phyloP scores from a whole-genome alignment of 495 filamentous ascomycete species.

The Aspergillus conjunctus region DNA sequence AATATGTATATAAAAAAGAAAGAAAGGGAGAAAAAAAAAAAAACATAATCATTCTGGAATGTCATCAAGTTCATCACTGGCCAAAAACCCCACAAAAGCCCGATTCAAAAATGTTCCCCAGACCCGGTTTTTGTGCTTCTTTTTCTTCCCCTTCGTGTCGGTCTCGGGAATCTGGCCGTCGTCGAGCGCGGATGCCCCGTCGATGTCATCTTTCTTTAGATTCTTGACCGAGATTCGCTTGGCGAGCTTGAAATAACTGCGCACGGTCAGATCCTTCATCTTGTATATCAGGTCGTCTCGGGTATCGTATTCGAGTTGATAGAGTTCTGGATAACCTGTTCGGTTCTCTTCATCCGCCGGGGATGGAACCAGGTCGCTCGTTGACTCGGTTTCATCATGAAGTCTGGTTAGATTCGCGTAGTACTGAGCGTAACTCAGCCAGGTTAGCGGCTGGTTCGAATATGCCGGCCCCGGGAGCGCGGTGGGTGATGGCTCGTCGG shows the following conservation, averaged over 20 bases:
- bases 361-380: neutral
- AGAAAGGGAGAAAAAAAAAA: neutral
- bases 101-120: slow-evolving; percentile 79
- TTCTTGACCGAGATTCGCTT: slow-evolving; percentile 67
- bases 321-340: slow-evolving; percentile 45
- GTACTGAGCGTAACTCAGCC: slow-evolving; percentile 83
- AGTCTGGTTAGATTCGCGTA: slow-evolving; percentile 88
- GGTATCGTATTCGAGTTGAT: slow-evolving; percentile 85
- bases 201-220: slow-evolving; percentile 23
- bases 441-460: slow-evolving; percentile 76
- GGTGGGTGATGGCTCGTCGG: slow-evolving; percentile 69
- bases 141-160: slow-evolving; percentile 37
- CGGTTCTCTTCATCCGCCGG: neutral
- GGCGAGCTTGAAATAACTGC: slow-evolving; percentile 70
- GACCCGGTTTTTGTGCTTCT: slow-evolving; percentile 48
- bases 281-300: slow-evolving; percentile 68
- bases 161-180: slow-evolving; percentile 22
- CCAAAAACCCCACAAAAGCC: slow-evolving; percentile 62
- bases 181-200: slow-evolving; percentile 23
- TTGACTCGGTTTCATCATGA: slow-evolving; percentile 62
- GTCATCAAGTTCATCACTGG: neutral
- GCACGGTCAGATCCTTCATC: slow-evolving; percentile 82
- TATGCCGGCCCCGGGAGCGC: slow-evolving; percentile 88
- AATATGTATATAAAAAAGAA: slow-evolving; percentile 24
- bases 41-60: neutral